Base-by-base conservation (phyloP, 2,329 filamentous ascomycete genomes). In the Fusarium vanettenii region DNA sequence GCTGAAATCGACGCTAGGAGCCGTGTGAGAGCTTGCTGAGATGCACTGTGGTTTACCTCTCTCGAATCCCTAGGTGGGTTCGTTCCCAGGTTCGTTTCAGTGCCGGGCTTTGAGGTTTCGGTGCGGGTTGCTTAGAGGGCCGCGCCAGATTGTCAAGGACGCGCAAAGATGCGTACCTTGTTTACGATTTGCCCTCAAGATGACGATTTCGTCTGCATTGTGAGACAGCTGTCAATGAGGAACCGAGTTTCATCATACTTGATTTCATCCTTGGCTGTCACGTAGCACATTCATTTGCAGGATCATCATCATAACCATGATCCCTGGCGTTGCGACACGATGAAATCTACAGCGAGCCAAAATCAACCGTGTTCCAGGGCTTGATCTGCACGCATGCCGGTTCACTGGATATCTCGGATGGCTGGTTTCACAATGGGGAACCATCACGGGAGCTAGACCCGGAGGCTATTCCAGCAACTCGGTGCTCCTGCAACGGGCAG, bases 81-180 rank as follows among this genome's bases (percentile, higher is more conserved):
- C 43, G 72, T 75, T 75, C 75, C 72, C 69, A 43, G 50, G 31
- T 71, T 64, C 43, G 72, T 75, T 75, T 75, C 72, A 74, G 56
- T 50, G 52, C 52, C 10, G 27, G 57, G 63, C 67, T 68, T 71
- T 22, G 60, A 71, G 57, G 48, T 52, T 31, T 37, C 20, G 41
- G 25, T 13, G 20, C 41, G 13, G 60, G 60, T 22, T 71, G 55
- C 67, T 68, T 67, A 68, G 70, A 73, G 45, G 56, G 64, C 67
- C 56, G 50, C 60, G 6, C 45, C 18, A 52, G 48, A 52, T 52
- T 64, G 29, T 60, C 66, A 57, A 50, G 48, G 57, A 45, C 50
- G 60, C 74, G 68, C 67, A 72, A 68, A 68, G 60, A 57, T 22
- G 63, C 63, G 52, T 31, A 20, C 63, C 63, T 60, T 35, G 39